phyloP scores from a whole-genome alignment of 208 protist species.

The Crithidia expoeki region DNA sequence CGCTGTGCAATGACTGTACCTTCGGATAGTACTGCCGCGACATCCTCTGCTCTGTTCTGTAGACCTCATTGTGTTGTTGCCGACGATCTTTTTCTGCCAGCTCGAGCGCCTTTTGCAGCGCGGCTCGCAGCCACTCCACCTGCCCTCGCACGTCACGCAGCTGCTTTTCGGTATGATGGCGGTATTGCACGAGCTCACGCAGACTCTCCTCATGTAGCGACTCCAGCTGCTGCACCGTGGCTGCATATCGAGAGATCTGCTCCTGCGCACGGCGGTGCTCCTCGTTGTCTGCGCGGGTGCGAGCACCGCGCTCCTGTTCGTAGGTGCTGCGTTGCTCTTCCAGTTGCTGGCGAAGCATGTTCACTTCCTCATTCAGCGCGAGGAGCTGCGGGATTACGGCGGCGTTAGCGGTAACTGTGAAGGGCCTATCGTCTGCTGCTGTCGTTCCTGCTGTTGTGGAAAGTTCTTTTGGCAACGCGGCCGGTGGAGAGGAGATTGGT shows the following conservation, averaged over 20 bases:
- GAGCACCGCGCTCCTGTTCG: conserved; percentile 59
- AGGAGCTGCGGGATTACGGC: conserved; percentile 37
- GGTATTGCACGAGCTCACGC: conserved; percentile 60
- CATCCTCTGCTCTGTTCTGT: conserved; percentile 31
- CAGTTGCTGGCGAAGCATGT: conserved; percentile 63
- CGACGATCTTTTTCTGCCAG: conserved; percentile 44
- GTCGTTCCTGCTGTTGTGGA: background rate
- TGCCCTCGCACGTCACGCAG: conserved; percentile 43
- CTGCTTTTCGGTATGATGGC: conserved; percentile 50
- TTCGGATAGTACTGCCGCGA: conserved; percentile 36
- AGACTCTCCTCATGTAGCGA: conserved; percentile 55
- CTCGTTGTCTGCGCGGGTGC: conserved; percentile 38
- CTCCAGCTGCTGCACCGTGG: conserved; percentile 57
- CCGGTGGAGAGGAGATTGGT: background rate
- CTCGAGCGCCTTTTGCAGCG: conserved; percentile 38
- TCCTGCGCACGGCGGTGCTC: conserved; percentile 39
- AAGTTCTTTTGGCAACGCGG: background rate
- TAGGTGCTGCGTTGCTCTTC: conserved; percentile 66
- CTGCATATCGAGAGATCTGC: conserved; percentile 24
- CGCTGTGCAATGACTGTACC: conserved; percentile 39
- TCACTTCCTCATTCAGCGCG: conserved; percentile 54
- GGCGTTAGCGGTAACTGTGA: conserved; percentile 21
- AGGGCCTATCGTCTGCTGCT: background rate
- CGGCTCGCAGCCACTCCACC: conserved; percentile 49
- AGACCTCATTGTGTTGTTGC: conserved; percentile 35